Evolutionary conservation across 768 basidiomycete genomes (phyloP).

Genomic region (Boletus coccyginus): DNA sequence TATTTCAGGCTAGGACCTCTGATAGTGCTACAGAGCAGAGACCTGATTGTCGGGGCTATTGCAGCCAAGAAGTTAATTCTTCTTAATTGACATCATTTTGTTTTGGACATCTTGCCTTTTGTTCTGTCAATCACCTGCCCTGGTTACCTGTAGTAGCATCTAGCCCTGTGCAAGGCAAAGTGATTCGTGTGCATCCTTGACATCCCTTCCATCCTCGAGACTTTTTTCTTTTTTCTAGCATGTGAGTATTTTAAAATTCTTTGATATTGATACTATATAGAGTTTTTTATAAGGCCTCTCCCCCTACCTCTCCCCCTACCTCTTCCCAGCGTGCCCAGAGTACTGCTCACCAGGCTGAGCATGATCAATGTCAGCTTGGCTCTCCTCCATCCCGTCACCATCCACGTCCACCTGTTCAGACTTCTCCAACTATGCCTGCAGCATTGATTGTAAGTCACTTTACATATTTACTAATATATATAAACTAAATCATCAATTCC

Average conservation of each 20-base stretch:
- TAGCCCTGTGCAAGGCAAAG: background rate
- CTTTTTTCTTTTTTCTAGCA: too few species aligned
- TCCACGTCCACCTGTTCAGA: background rate
- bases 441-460: background rate
- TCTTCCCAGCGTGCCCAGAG: background rate
- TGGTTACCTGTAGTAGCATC: too few species aligned
- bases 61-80: too few species aligned
- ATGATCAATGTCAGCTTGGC: background rate
- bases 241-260: too few species aligned
- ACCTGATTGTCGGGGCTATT: background rate
- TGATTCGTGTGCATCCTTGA: background rate
- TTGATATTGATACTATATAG: too few species aligned
- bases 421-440: background rate
- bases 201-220: too few species aligned
- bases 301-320: background rate
- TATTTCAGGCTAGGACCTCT: conserved; percentile 3
- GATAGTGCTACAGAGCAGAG: conserved; percentile 2
- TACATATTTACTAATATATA: background rate
- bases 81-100: too few species aligned
- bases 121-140: background rate
- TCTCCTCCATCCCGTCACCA: background rate
- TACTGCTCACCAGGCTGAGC: background rate
- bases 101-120: conserved; percentile 2
- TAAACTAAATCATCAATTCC: background rate
- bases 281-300: background rate